Evolutionary conservation across 768 basidiomycete species (phyloP), one percentile per base, ranked within the genome.

Genomic region (Lactarius hatsudake): DNA sequence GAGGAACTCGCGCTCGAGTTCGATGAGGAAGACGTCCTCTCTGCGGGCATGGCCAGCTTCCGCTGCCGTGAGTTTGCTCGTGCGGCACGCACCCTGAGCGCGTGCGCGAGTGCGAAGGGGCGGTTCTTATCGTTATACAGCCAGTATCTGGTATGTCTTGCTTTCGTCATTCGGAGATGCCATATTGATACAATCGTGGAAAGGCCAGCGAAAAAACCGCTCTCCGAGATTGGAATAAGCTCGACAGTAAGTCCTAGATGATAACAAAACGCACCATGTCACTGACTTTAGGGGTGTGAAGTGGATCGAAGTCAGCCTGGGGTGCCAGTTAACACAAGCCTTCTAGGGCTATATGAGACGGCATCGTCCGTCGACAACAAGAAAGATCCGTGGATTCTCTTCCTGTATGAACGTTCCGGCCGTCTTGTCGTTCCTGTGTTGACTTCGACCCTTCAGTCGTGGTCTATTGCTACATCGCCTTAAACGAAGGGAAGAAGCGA

Each of bases 141-240:
- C 71, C 85, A 84, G 69, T 98, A 89, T 75, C 80, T 99, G 76
- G 97, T 97, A 75, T 81, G 89, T 82, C 18, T 42, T 38, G 42
- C 8, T 61, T 57, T 10, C 54, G 17, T n/a, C 45, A 4, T 38
- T 28, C 58, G 26, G 42, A 65, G 54, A 42, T 59, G 64, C 54
- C 18, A 68, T 62, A 63, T 54, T 63, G 43, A 59, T 59, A 63
- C 57, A 42, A 51, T 30, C 63, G 23, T 34, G 58, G 68, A 58
- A 32, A 96, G 95, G 88, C 89, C 15, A 86, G 87, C 65, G 96
- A 98, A 79, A 90, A 90, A 73, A 86, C 86, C 71, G 87, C 92
- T 1, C 83, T 90, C 72, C 83, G 90, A 72, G 87, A 91, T 65
- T 94, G 93, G 92, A 91, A 94, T 79, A 88, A 87, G 78, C 80